These are phyloP conservation scores for Martiniozyma asiatica DNA, from an alignment of 1,139 yeast species.

Conservation along the genomic window DNA sequence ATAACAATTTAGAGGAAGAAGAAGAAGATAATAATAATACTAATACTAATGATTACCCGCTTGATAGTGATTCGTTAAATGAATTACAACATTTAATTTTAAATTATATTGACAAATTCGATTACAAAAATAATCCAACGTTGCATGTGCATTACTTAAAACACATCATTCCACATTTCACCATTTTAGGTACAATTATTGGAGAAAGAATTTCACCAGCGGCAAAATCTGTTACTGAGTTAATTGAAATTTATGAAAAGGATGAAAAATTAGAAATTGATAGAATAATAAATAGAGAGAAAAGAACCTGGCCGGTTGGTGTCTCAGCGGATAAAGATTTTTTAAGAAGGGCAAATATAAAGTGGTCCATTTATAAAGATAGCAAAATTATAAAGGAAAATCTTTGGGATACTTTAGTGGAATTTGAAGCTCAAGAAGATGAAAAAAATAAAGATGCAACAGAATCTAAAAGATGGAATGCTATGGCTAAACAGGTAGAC, in stretches of 20 bases:
- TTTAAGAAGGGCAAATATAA: conserved; percentile 2
- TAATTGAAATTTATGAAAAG: conserved; percentile 35
- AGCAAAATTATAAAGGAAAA: conserved; percentile 6
- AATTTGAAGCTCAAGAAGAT: conserved; percentile 26
- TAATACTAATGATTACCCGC: conserved; percentile 3
- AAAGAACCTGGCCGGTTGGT: conserved; percentile 30
- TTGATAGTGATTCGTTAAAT: conserved; percentile 26
- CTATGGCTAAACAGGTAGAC: conserved; percentile 23
- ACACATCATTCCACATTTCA: conserved; percentile 47
- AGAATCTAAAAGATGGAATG: conserved; percentile 3
- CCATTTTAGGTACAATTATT: conserved; percentile 43
- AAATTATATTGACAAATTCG: conserved; percentile 22
- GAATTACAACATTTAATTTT: conserved; percentile 38
- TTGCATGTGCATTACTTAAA: conserved; percentile 35
- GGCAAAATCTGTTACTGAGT: conserved; percentile 34
- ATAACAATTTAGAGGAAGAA: conserved; percentile 18
- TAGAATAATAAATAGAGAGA: conserved; percentile 24
- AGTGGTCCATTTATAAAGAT: conserved; percentile 3
- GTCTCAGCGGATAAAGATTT: conserved; percentile 23
- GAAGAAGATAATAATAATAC: not conserved
- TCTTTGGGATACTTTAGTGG: conserved; percentile 45
- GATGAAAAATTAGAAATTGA: conserved; percentile 30
- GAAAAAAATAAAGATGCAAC: not conserved
- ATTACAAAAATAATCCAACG: conserved; percentile 1
- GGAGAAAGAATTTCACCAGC: conserved; percentile 42